Evolutionary conservation across 768 basidiomycete genomes (phyloP).

Genomic region (Goffeauzyma gilvescens): DNA sequence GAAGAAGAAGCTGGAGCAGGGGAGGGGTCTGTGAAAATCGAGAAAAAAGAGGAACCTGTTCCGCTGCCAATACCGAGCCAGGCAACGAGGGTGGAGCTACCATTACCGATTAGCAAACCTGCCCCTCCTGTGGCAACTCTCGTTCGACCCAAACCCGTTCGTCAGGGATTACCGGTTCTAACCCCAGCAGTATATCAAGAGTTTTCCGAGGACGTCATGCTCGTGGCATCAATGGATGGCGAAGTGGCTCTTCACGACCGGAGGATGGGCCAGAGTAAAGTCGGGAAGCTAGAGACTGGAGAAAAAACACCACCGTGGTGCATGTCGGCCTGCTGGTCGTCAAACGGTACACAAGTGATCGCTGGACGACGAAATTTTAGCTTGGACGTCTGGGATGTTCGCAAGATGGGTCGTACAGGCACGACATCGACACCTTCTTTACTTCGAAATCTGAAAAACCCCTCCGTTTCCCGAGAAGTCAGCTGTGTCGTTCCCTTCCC

Average conservation of each 20-base stretch:
- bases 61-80: background rate
- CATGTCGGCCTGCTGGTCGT: slow-evolving; percentile 86
- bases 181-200: slow-evolving; percentile 42
- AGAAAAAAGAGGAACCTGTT: slow-evolving; percentile 4
- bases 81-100: too few species aligned
- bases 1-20: slow-evolving; percentile 46
- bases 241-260: slow-evolving; percentile 83
- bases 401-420: slow-evolving; percentile 50
- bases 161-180: slow-evolving; percentile 41
- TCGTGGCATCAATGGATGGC: slow-evolving; percentile 82
- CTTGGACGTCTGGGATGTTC: slow-evolving; percentile 82
- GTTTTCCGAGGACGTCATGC: slow-evolving; percentile 62
- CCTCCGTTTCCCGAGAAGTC: slow-evolving; percentile 70
- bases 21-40: too few species aligned
- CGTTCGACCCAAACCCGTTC: too few species aligned
- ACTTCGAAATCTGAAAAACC: slow-evolving; percentile 66
- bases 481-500: slow-evolving; percentile 82
- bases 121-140: too few species aligned
- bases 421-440: slow-evolving; percentile 51
- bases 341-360: slow-evolving; percentile 68
- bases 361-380: slow-evolving; percentile 69
- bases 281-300: slow-evolving; percentile 69
- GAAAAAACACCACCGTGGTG: slow-evolving; percentile 94
- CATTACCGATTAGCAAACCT: too few species aligned
- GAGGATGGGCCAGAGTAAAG: slow-evolving; percentile 41